These are phyloP conservation scores for Clonostachys solani DNA, from an alignment of 2,329 filamentous ascomycete species.

Conservation along the genomic window DNA sequence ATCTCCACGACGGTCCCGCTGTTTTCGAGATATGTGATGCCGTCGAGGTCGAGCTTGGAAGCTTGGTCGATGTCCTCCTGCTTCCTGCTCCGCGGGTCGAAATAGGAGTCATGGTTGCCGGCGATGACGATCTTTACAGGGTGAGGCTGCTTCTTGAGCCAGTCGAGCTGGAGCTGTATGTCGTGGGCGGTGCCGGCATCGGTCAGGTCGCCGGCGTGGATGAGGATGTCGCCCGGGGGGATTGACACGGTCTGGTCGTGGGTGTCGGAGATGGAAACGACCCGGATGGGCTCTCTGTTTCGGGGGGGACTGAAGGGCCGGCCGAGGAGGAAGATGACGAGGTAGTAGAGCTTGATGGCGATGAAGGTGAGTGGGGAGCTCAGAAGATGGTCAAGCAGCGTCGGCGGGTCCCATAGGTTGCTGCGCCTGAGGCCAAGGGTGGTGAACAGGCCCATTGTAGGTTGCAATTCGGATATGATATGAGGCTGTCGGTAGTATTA, in stretches of 20 bases:
- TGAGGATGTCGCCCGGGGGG: conserved; percentile 76
- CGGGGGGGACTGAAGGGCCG: conserved; percentile 54
- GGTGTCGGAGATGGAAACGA: conserved; percentile 90
- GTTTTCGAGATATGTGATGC: conserved; percentile 73
- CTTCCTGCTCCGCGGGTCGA: conserved; percentile 62
- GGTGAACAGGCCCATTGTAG: conserved; percentile 38
- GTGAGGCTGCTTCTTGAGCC: conserved; percentile 72
- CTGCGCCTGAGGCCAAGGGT: conserved; percentile 42
- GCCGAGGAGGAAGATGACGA: conserved; percentile 65
- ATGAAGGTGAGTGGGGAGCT: conserved; percentile 64
- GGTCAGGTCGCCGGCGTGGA: conserved; percentile 85
- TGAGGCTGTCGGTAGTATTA: not conserved
- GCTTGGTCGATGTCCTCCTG: conserved; percentile 48
- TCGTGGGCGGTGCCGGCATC: conserved; percentile 66
- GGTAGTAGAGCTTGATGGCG: conserved; percentile 56
- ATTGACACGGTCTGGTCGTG: conserved; percentile 62
- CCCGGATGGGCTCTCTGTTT: conserved; percentile 55
- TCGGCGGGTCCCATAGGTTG: conserved; percentile 42
- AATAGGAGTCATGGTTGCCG: conserved; percentile 87
- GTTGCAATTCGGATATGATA: not conserved
- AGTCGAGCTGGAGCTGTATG: conserved; percentile 81
- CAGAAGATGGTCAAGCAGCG: conserved; percentile 59
- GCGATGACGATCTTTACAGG: conserved; percentile 75
- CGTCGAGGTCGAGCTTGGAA: conserved; percentile 59
- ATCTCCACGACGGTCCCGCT: conserved; percentile 61